phyloP scores from a whole-genome alignment of 805 yeast species.

The Teunomyces gatunensis region DNA sequence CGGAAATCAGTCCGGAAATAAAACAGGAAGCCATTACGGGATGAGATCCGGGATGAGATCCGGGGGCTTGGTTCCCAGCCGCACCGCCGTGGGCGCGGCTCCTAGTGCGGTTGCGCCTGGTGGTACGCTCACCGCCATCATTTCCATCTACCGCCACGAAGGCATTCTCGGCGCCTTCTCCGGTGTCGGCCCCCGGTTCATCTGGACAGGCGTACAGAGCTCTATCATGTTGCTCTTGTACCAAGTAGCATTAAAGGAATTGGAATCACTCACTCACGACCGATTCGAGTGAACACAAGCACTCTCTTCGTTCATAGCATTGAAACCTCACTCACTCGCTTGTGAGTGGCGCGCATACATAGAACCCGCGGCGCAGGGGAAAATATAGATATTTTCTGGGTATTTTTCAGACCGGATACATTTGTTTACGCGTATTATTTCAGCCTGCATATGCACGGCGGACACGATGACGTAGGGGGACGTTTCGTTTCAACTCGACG shows the following conservation, averaged over 20 bases:
- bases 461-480: background rate
- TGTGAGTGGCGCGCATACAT: background rate
- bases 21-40: too few species aligned
- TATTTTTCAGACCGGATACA: too few species aligned
- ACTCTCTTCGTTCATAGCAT: too few species aligned
- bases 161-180: constrained; percentile 80
- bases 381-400: background rate
- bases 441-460: too few species aligned
- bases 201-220: constrained; percentile 96
- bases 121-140: constrained; percentile 29
- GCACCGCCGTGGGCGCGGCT: constrained; percentile 11
- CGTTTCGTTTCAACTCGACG: background rate
- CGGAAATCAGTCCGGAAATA: background rate
- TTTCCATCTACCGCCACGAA: constrained; percentile 59
- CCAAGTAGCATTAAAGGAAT: constrained; percentile 66
- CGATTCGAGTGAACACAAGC: background rate
- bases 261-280: constrained; percentile 27
- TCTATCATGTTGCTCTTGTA: constrained; percentile 89
- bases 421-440: too few species aligned
- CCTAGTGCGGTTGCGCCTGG: too few species aligned
- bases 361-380: background rate
- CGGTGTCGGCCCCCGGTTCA: constrained; percentile 94
- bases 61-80: background rate
- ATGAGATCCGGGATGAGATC: background rate
- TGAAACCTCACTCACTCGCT: too few species aligned